Evolutionary conservation across 305 asterid species (phyloP), one percentile per base, ranked within the genome.

Genomic region (Euphrasia arctica): DNA sequence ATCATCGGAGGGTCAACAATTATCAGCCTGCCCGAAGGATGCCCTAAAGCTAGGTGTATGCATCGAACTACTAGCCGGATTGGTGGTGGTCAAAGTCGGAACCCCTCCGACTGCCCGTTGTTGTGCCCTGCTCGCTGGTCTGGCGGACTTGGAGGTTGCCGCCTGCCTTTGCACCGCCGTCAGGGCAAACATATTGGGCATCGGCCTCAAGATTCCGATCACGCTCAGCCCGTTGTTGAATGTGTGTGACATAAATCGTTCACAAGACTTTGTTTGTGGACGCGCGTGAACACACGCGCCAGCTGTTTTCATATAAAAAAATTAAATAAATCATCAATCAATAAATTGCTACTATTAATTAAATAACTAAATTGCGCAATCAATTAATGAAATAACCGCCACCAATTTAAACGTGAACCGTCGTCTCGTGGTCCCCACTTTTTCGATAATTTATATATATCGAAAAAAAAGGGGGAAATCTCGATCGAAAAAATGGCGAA

Each of bases 81-180:
- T 71, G 62, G 41, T 66, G 43, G 63, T 70, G 9, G 64, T 63
- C 2, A 50, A 27, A 13, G 42, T 70, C 1, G 81, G 84, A 3
- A 48, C 15, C 52, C 80, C 84, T 34, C 78, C 78, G 18, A 66
- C 76, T 5, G 9, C 47, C 8, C 82, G 82, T 25, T 79, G 84
- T 57, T 79, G 84, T 60, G 25, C 58, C 13, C 41, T 79, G 66
- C 32, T 79, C 9, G 32, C 42, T 5, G 81, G 82, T 9, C 64
- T 79, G 13, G 62, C 2, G 1, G 64, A 74, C 18, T 32, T 74
- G 3, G 79, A 74, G 62, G 82, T 69, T 5, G 79, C 79, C 3
- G 27, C 5, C 22, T 79, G 84, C 67, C 73, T 79, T 57, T 76
- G 84, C 78, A 59, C 70, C 9, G 77, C 75, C 60, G 68, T 76